These are phyloP conservation scores for Aureobasidium sp. DNA, from an alignment of 2,329 filamentous ascomycete genomes.

Conservation along the genomic window DNA sequence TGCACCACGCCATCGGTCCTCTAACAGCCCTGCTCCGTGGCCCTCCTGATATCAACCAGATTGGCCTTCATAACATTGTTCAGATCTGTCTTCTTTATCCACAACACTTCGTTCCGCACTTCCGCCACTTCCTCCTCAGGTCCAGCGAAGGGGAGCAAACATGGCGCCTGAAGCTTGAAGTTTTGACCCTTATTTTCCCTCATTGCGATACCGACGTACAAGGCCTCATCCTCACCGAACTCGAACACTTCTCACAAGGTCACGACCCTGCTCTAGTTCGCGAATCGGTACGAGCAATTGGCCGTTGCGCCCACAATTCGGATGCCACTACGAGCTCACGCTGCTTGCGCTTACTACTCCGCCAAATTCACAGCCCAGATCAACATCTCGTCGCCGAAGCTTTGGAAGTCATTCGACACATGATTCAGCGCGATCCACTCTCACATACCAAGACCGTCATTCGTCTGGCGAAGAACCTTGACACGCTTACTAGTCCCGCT, in stretches of 20 bases:
- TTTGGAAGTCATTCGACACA: constrained; percentile 85
- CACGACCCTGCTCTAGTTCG: constrained; percentile 69
- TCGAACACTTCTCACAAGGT: constrained; percentile 82
- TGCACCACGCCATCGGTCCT: constrained; percentile 69
- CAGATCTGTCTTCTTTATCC: constrained; percentile 76
- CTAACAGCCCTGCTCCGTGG: constrained; percentile 77
- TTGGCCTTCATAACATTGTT: constrained; percentile 90
- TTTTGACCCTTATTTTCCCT: constrained; percentile 85
- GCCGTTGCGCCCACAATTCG: constrained; percentile 72
- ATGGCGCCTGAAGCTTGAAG: constrained; percentile 86
- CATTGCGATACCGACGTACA: constrained; percentile 67
- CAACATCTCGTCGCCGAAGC: constrained; percentile 85
- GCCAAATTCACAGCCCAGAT: constrained; percentile 81
- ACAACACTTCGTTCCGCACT: constrained; percentile 74
- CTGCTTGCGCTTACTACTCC: constrained; percentile 73
- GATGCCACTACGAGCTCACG: constrained; percentile 62
- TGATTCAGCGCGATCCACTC: constrained; percentile 83
- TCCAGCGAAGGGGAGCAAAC: constrained; percentile 70
- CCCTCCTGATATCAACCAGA: constrained; percentile 77
- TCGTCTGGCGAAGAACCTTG: constrained; percentile 80
- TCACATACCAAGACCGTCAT: constrained; percentile 80
- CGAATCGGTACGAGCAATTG: constrained; percentile 87
- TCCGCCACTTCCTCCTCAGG: constrained; percentile 81
- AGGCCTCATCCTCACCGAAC: constrained; percentile 79
- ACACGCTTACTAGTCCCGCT: constrained; percentile 76